Conservation (phyloP, 2,329 filamentous ascomycete genomes). For the Penicillium sp. region DNA sequence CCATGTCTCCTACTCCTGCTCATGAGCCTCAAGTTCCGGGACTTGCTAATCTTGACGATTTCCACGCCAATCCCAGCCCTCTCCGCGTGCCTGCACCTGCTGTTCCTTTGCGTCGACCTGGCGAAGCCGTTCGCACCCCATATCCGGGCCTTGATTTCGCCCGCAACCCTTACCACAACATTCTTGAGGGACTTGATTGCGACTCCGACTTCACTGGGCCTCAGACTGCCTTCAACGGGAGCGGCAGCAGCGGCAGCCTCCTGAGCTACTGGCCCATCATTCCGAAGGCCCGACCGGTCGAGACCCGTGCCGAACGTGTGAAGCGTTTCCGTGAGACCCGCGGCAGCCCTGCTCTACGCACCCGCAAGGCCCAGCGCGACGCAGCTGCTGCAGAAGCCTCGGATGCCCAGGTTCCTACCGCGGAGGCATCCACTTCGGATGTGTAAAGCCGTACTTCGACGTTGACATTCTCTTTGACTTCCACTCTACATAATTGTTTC, state of each 20-base stretch:
- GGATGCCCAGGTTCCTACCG: neutral
- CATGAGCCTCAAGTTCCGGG: too few species aligned
- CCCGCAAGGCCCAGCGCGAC: neutral
- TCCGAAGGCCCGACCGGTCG: neutral
- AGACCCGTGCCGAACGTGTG: neutral
- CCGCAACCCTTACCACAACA: too few species aligned
- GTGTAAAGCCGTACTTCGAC: neutral
- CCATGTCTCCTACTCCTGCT: conserved; percentile 13
- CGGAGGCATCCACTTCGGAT: neutral
- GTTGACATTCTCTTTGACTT: neutral
- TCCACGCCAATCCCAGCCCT: conserved; percentile 9
- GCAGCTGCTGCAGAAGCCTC: neutral
- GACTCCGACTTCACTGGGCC: neutral
- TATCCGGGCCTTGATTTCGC: too few species aligned
- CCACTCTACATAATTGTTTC: neutral
- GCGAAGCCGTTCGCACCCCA: too few species aligned
- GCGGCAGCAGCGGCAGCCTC: neutral
- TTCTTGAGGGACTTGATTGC: too few species aligned
- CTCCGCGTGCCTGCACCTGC: too few species aligned
- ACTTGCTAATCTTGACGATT: too few species aligned
- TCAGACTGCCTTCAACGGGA: neutral
- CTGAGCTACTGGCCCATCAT: neutral
- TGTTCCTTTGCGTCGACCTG: too few species aligned
- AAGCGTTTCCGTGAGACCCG: conserved; percentile 3
- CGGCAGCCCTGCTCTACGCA: conserved; percentile 5